phyloP scores from a whole-genome alignment of 768 basidiomycete genomes.

The Boletus vinaceobasis region DNA sequence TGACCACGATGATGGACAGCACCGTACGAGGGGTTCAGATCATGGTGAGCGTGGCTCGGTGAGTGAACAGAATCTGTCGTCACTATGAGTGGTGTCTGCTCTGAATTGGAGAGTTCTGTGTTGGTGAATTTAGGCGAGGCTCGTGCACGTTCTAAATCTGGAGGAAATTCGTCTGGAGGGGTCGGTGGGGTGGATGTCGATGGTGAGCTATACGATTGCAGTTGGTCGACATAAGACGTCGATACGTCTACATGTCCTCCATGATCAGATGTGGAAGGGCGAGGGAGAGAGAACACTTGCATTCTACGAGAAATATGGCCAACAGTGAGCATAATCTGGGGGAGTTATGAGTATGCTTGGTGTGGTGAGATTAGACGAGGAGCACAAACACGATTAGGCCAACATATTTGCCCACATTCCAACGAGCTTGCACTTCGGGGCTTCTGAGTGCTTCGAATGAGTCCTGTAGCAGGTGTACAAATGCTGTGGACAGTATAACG shows the following conservation, averaged over 20 bases:
- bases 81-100: conserved; percentile 19
- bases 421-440: conserved; percentile 41
- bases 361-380: neutral
- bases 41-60: neutral
- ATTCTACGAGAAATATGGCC: conserved; percentile 76
- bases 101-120: conserved; percentile 7
- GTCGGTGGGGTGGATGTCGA: conserved; percentile 38
- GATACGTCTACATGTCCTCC: conserved; percentile 53
- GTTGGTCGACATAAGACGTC: conserved; percentile 68
- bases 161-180: conserved; percentile 19
- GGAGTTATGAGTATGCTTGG: neutral
- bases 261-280: neutral
- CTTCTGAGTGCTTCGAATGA: conserved; percentile 60
- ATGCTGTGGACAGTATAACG: conserved; percentile 79
- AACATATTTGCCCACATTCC: conserved; percentile 55
- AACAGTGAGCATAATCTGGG: conserved; percentile 60
- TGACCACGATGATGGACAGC: conserved; percentile 3
- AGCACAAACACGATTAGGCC: conserved; percentile 72
- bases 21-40: conserved; percentile 18
- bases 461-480: conserved; percentile 77
- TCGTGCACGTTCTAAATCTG: conserved; percentile 1
- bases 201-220: conserved; percentile 61
- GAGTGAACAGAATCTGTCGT: neutral
- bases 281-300: conserved; percentile 39
- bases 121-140: conserved; percentile 2